phyloP scores from a whole-genome alignment of 2,329 filamentous ascomycete species.

The Colletotrichum musicola region DNA sequence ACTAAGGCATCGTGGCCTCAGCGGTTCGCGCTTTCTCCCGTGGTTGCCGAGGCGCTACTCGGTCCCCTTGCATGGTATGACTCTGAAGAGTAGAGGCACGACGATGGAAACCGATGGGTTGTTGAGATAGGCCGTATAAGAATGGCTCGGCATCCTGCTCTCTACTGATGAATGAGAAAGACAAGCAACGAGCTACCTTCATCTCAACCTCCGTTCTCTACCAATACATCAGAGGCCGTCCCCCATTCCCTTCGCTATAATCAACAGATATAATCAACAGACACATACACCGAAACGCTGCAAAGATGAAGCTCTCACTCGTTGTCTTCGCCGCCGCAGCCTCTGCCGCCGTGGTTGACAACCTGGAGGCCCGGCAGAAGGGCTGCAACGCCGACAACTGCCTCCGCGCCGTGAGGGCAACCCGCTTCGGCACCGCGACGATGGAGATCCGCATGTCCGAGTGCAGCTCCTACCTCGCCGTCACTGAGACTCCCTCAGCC shows the following conservation, averaged over 20 bases:
- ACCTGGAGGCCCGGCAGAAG: constrained; percentile 25
- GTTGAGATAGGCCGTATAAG: background rate
- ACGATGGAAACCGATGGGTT: background rate
- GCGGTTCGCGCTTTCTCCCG: constrained; percentile 27
- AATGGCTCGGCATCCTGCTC: background rate
- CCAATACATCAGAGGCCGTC: background rate
- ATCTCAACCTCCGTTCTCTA: constrained; percentile 1
- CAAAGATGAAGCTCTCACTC: constrained; percentile 55
- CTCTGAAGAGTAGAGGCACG: background rate
- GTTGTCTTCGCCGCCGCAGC: constrained; percentile 51
- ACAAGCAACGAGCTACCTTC: background rate
- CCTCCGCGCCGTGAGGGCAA: constrained; percentile 59
- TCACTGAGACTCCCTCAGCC: constrained; percentile 53
- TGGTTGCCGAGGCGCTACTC: constrained; percentile 28
- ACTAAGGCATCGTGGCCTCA: constrained; percentile 23
- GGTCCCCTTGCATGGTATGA: constrained; percentile 23
- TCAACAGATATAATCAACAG: background rate
- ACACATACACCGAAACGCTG: constrained; percentile 40
- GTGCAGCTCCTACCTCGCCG: constrained; percentile 55
- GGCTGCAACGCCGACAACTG: constrained; percentile 59
- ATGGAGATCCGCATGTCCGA: constrained; percentile 51
- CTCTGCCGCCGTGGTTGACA: constrained; percentile 49
- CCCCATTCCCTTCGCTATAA: background rate
- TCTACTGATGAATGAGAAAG: background rate
- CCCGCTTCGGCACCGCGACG: constrained; percentile 47